Evolutionary conservation across 768 basidiomycete genomes (phyloP), one percentile per base, ranked within the genome.

Genomic region (Suillus decipiens): DNA sequence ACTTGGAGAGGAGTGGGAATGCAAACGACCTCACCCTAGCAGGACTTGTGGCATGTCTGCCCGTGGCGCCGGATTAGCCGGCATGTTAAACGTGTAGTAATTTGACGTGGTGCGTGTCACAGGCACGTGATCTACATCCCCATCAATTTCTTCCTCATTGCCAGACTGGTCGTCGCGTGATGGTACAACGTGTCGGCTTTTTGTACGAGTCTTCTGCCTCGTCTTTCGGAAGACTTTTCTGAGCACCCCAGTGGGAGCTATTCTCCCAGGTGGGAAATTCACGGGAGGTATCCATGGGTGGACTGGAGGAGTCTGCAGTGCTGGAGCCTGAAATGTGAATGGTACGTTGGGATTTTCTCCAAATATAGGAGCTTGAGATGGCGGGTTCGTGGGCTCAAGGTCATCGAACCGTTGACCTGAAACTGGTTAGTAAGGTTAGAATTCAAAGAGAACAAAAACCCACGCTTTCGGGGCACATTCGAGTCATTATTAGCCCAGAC

Each of bases 41-140:
- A 97, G 79, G 60, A 95, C 78, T 76, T 94, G 93, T 24, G 96
- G 96, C 41, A 80, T 76, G 64, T 92, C 89, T 34, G 86, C 86
- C 64, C 77, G 83, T 47, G 82, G 79, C 28, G 80, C 71, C 28
- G 85, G 75, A 17, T 84, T 81, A 31, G 88, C 81, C 19, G 92
- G 83, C 78, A 94, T 80, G 76, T 94, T 92, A 63, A 94, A 81
- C 2, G 92, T 93, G 73, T 92, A 94, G 70, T 93, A 90, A 71
- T 92, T 87, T 54, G 88, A 87, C 41, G 83, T 90, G 64, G 81
- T 87, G 64, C 79, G 83, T 31, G 82, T 80, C 61, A 82, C 64
- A 65, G 80, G 78, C 57, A 69, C 69, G 59, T 73, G 68, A 19
- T 72, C 77, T 58, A 75, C 75, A 51, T 78, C 79, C 53, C 86